Evolutionary conservation across 192 early-diverging fungal species (phyloP), one percentile per base, ranked within the genome.

Genomic region (Coemansia sp.): DNA sequence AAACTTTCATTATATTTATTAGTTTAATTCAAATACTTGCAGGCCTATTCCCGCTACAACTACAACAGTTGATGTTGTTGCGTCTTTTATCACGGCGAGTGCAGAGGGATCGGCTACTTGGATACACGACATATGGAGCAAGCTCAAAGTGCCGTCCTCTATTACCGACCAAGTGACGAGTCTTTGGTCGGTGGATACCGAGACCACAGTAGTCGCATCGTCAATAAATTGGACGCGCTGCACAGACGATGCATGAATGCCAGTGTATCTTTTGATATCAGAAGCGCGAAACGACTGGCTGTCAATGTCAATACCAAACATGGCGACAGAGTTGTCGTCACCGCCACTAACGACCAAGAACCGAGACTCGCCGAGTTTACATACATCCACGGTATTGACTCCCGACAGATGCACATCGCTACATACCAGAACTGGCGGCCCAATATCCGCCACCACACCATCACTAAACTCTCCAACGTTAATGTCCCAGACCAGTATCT

Each of bases 191-290:
- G 88, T 84, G 32, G 89, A 88, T 6, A 84, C 85, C 12, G 89
- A 68, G 22, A 71, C 24, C 29, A 57, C 4, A 7, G 0, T 27
- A 7, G 0, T 27, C 17, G 24, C 20, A 2, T 25, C 25, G 1
- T 20, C 39, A 19, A 36, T 32, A 53, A 70, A 62, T 10, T 32
- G 20, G 5, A 60, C 41, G 41, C 77, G 87, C 87, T 88, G 86
- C 35, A 92, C 83, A n/a, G 89, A 82, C 19, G 92, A 94, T 14
- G 89, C 87, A 78, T 94, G 92, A 2, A 88, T 86, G 46, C 58
- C 47, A 0, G 65, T 51, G 35, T 85, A 73, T 25, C 60, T 74
- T 0, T 64, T 45, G 22, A 79, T 60, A 15, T 32, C 56, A 17
- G 3, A 45, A 4, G 43, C 27, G 2, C 57, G 41, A 24, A 7